Base-by-base conservation (phyloP, 2,329 filamentous ascomycete species). In the Aspergillus flavus region DNA sequence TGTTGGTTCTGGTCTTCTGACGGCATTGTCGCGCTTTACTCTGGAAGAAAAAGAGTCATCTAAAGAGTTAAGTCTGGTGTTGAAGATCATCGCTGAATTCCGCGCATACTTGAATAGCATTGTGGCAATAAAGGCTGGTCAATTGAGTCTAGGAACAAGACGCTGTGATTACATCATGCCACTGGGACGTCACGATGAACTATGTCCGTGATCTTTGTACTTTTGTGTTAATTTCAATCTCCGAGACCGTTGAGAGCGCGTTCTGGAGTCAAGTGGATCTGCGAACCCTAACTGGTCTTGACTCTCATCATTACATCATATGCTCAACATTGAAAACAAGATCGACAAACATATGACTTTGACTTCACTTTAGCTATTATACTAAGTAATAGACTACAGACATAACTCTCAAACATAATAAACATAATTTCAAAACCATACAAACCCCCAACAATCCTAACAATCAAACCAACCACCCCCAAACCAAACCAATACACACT, bases 11-110 rank as follows among this genome's bases (percentile, higher is more conserved):
- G 56, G 36, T 58, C 52, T 39, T 59, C 14, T 10, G 64, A 45
- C 10, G 69, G 58, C 71, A 74, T 74, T 48, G 10, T 70, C 56
- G 43, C 39, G 26, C 23, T 52, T 50, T n/a, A n/a, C 39, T 23
- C 7, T 10, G 23, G 7, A 28, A 16, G 4, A 16, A n/a, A 2
- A 19, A 10, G 4, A 4, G 11, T 50, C 7, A 30, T 50, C 21
- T 28, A 10, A n/a, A 14, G 14, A 14, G 4, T 46, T 7, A 14
- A 23, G 14, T 48, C 6, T 16, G 16, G 12, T 32, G 14, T 30
- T 30, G 46, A 32, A 30, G 26, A 50, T n/a, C 6, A 11, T 4
- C 23, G 4, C 26, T 28, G 26, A 19, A 28, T 9, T 28, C 26
- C 14, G 9, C 45, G 45, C 45, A 14, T 48, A 48, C 45, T 48